phyloP scores from a whole-genome alignment of 805 yeast genomes.

The Ogataea trehalophila region DNA sequence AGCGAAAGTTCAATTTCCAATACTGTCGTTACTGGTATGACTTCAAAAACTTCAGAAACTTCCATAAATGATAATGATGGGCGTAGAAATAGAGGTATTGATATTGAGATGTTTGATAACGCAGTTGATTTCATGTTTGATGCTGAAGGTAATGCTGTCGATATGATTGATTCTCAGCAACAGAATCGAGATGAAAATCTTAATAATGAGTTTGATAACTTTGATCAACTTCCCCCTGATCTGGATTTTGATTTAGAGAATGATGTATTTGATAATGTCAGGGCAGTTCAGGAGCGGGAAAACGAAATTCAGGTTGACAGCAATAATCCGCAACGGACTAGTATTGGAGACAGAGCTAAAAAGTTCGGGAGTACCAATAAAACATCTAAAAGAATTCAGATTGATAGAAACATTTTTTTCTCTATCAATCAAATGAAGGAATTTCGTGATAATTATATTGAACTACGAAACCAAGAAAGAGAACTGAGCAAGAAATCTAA shows the following conservation, averaged over 20 bases:
- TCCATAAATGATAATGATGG: not conserved
- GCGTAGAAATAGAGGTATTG: not conserved
- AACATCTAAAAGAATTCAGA: conserved; percentile 3
- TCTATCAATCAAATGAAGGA: conserved; percentile 12
- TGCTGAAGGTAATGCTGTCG: conserved; percentile 12
- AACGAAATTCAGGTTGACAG: not conserved
- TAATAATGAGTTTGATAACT: not conserved
- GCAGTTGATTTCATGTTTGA: conserved; percentile 15
- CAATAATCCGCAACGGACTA: not conserved
- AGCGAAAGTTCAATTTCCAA: not conserved
- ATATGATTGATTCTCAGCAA: not conserved
- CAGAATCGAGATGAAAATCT: not conserved
- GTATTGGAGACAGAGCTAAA: not conserved
- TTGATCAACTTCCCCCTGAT: conserved; percentile 2
- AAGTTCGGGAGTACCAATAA: not conserved
- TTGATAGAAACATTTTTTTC: conserved; percentile 13
- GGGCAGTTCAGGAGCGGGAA: not conserved
- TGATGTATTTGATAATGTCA: not conserved
- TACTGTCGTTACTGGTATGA: not conserved
- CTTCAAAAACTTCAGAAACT: too few relatives aligned
- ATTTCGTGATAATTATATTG: conserved; percentile 7
- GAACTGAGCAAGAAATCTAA: not conserved
- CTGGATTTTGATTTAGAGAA: conserved; percentile 4
- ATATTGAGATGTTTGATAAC: conserved; percentile 3
- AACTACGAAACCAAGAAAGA: not conserved